Base-by-base conservation (phyloP, 345 rosid species). In the Linum usitatissimum region DNA sequence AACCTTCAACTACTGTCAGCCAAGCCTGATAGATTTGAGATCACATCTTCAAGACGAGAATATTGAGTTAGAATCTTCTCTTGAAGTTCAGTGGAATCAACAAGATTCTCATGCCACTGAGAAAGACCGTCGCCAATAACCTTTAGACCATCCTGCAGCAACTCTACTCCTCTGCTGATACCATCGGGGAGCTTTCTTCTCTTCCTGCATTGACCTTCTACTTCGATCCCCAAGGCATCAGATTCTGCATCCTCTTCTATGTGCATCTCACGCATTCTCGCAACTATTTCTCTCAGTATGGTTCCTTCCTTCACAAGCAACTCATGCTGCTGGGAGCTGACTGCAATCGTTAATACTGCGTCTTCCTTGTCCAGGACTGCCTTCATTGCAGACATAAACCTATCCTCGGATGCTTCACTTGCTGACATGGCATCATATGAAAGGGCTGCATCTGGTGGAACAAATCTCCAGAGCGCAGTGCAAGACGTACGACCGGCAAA, bases 161-260 rank as follows among this genome's bases (percentile, higher is more conserved):
- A 58, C 68, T 87, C 88, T 62, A 93, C 67, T 66, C 99, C 99
- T 69, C 68, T 78, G 62, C 81, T 59, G 58, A 90, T 83, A 64
- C 80, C 94, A 66, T 78, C 88, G 18, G 96, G 96, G 64, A 93
- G 75, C 68, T 82, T 93, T 77, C 96, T 83, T 83, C 77, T 86
- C 85, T 87, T 93, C 70, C 70, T 81, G 31, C 79, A 64, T 64
- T 61, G 76, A 30, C 64, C 63, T 40, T 69, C 79, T 9, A 57
- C 69, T 45, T 75, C 76, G 57, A 67, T 72, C 73, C 79, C 85
- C 59, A 18, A 57, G 55, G 42, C 67, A 30, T 76, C 71, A 30
- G 55, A 55, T 34, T 62, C 74, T 55, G 14, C 62, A 54, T 63
- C 42, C 48, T 71, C 42, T 38, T 71, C 71, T 38, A 58, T n/a